Base-by-base conservation (phyloP, 257 asterid genomes). In the Capsicum pubescens region DNA sequence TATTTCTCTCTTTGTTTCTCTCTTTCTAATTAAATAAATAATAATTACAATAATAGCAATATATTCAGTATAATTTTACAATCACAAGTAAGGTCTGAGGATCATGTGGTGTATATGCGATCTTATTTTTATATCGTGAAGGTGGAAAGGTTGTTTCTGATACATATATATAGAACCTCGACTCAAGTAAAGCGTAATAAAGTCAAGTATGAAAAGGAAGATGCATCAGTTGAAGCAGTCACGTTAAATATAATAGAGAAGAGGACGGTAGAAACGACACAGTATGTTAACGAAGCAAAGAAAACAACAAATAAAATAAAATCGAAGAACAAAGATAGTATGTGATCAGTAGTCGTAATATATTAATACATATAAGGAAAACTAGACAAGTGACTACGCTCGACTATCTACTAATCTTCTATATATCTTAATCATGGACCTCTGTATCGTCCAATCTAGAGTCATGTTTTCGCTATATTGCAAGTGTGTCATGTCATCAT, bases 31-130 rank as follows among this genome's bases (percentile, higher is more conserved):
- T 52, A 2, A 52, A 52, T 9, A 52, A 52, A 52, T 52, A 2
- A 52, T 52, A 3, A 54, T 54, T 9, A 52, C 3, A 2, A 52
- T 14, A 52, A 52, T 1, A 9, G 10, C 10, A 52, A 9, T 2
- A 52, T 26, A 63, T 21, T 63, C 0, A 26, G 4, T 11, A 0
- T 63, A 63, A 26, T 26, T 0, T 4, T 3, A 61, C 7, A 61
- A 1, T 4, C 8, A 61, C 7, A 61, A 0, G 1, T 9, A 0
- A 0, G 0, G 0, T 26, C 7, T 11, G 0, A 26, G 6, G 7
- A 63, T 26, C 32, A 9, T 4, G 0, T 4, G 15, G 0, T 21
- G 4, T 61, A 3, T 21, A 10, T 1, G 8, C 0, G 19, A 2
- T 0, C 6, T 63, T 63, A 63, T 0, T 5, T 0, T 5, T 63